A percentile compares a stretch with the other conserved stretches of the same genome.
phyloP scores from a whole-genome alignment of 1,139 yeast species.

The Yamadazyma blattariae region DNA sequence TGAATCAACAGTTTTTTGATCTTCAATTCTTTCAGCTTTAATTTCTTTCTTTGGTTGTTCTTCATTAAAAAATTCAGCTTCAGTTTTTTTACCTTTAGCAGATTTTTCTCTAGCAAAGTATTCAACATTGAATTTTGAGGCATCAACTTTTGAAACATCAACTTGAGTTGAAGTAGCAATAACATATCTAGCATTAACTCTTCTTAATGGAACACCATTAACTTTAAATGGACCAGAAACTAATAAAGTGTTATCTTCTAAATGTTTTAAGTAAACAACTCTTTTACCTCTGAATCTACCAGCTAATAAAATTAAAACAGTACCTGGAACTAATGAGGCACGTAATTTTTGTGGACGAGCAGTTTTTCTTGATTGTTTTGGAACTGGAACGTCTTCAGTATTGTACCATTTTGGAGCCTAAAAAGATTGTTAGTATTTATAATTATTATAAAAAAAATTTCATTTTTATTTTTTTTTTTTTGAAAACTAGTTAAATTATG shows the following conservation, averaged over 20 bases:
- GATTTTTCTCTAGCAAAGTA: slow-evolving; percentile 97
- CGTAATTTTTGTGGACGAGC: slow-evolving; percentile 95
- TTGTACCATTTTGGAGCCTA: slow-evolving; percentile 96
- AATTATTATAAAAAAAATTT: no score
- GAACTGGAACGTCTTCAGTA: slow-evolving; percentile 88
- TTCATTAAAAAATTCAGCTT: slow-evolving; percentile 94
- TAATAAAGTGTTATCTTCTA: slow-evolving; percentile 98
- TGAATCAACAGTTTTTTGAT: slow-evolving; percentile 96
- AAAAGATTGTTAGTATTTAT: slow-evolving; percentile 32
- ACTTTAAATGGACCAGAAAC: slow-evolving; percentile 99
- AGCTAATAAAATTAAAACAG: slow-evolving; percentile 96
- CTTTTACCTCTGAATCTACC: slow-evolving; percentile 99
- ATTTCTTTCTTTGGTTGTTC: slow-evolving; percentile 82
- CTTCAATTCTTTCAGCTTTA: slow-evolving; percentile 94
- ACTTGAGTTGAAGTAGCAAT: slow-evolving; percentile 98
- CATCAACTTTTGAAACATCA: slow-evolving; percentile 76
- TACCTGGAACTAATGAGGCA: slow-evolving; percentile 97
- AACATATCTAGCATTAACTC: slow-evolving; percentile 98
- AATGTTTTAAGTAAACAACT: slow-evolving; percentile 96
- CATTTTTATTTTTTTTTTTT: slow-evolving; percentile 1
- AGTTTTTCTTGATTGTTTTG: slow-evolving; percentile 86
- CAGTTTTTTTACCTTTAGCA: slow-evolving; percentile 74
- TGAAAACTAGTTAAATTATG: no score
- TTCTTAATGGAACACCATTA: slow-evolving; percentile 99
- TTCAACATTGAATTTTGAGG: slow-evolving; percentile 88